A percentile compares a stretch with the other conserved stretches of the same genome.
These are phyloP conservation scores for Botrytis sinoallii DNA, from an alignment of 2,329 filamentous ascomycete species.

Conservation along the genomic window DNA sequence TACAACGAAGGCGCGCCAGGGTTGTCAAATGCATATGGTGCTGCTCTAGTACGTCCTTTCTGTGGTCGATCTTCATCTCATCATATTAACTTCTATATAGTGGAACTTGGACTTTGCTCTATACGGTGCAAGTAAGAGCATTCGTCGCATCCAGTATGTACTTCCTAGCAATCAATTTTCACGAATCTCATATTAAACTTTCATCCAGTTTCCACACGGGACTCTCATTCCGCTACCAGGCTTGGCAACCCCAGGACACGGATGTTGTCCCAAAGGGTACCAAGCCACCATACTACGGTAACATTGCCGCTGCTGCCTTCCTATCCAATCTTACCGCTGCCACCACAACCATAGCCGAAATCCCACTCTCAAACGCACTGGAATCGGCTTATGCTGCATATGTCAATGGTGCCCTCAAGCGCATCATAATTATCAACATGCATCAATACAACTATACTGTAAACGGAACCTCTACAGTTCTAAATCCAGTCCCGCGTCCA, in stretches of 20 bases:
- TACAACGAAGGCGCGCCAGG: conserved; percentile 60
- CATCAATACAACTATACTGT: conserved; percentile 56
- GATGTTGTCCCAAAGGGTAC: conserved; percentile 50
- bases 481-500: conserved; percentile 37
- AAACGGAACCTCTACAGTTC: conserved; percentile 38
- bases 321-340: conserved; percentile 43
- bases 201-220: conserved; percentile 56
- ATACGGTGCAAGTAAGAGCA: conserved; percentile 52
- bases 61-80: background rate
- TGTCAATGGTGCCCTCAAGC: conserved; percentile 42
- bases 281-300: conserved; percentile 63
- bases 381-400: conserved; percentile 58
- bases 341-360: conserved; percentile 46
- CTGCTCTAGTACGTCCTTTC: conserved; percentile 45
- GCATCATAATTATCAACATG: conserved; percentile 57
- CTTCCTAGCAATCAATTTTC: background rate
- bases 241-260: conserved; percentile 59
- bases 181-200: background rate
- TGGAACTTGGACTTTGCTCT: conserved; percentile 64
- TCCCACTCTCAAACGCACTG: conserved; percentile 40
- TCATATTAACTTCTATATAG: background rate
- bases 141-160: conserved; percentile 50
- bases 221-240: conserved; percentile 58
- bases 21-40: conserved; percentile 62
- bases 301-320: conserved; percentile 55